Evolutionary conservation across 768 basidiomycete genomes (phyloP).

Genomic region (Suillus cothurnatus): DNA sequence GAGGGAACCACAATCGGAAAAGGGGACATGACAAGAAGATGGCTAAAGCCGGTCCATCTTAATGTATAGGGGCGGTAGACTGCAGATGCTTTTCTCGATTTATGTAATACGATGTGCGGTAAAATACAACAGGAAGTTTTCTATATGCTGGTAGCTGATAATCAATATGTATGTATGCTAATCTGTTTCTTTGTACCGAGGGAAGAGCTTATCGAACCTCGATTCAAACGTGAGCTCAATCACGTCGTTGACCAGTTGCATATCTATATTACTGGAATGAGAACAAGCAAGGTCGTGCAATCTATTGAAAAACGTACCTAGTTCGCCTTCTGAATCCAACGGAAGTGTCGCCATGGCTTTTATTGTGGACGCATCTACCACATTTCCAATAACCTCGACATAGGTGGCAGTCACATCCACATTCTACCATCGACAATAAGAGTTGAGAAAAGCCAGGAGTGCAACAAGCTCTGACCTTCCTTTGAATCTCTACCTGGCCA

Average conservation of each 20-base stretch:
- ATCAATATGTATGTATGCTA: neutral
- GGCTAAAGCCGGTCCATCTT: slow-evolving; percentile 52
- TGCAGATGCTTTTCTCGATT: neutral
- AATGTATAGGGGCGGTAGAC: slow-evolving; percentile 6
- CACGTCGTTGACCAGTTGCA: slow-evolving; percentile 62
- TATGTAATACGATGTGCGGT: neutral
- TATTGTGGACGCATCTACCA: slow-evolving; percentile 54
- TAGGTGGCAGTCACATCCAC: slow-evolving; percentile 51
- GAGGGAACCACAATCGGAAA: slow-evolving; percentile 74
- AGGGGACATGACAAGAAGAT: slow-evolving; percentile 91
- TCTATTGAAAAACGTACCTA: slow-evolving; percentile 51
- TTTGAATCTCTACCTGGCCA: slow-evolving; percentile 56
- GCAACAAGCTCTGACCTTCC: slow-evolving; percentile 35
- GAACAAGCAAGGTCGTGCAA: neutral
- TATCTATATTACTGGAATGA: slow-evolving; percentile 39
- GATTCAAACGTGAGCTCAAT: slow-evolving; percentile 63
- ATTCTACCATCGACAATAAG: slow-evolving; percentile 32
- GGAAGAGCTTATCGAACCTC: slow-evolving; percentile 55
- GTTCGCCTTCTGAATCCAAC: slow-evolving; percentile 52
- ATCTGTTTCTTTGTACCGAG: slow-evolving; percentile 8
- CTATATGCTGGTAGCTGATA: neutral
- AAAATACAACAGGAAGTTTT: neutral
- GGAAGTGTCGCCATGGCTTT: slow-evolving; percentile 54
- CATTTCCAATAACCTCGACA: slow-evolving; percentile 70
- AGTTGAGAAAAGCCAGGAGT: neutral